phyloP scores from a whole-genome alignment of 2,329 filamentous ascomycete species.

The Zasmidium cellare region DNA sequence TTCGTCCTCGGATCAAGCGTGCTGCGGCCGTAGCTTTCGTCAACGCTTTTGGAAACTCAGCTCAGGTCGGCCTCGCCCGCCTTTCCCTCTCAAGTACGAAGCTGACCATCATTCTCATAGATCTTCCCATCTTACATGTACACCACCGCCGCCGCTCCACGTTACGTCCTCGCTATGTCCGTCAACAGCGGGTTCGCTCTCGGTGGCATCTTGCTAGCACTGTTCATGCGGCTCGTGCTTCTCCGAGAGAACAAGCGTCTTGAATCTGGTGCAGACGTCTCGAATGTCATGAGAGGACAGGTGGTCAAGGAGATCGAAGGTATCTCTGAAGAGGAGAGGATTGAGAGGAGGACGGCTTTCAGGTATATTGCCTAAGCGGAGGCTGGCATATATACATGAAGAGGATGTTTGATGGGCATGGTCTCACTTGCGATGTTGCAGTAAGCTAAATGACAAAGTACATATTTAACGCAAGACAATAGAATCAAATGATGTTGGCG shows the following conservation, averaged over 20 bases:
- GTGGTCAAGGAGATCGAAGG: conserved; percentile 1
- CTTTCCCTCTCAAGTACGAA: background rate
- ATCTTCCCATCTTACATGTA: background rate
- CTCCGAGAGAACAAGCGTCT: background rate
- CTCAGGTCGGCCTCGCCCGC: background rate
- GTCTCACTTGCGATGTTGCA: too few relatives aligned
- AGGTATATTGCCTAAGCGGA: conserved; percentile 3
- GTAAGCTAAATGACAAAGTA: too few relatives aligned
- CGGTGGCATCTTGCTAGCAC: background rate
- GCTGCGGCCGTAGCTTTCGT: conserved; percentile 8
- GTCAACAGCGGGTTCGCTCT: conserved; percentile 3
- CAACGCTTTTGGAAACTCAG: conserved; percentile 2
- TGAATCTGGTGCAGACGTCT: background rate
- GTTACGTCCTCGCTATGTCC: conserved; percentile 1
- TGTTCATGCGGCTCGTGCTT: conserved; percentile 3
- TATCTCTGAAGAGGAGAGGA: conserved; percentile 4
- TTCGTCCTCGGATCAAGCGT: conserved; percentile 4
- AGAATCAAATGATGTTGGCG: too few relatives aligned
- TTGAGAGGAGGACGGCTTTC: conserved; percentile 3
- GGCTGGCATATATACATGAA: too few relatives aligned
- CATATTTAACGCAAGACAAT: too few relatives aligned
- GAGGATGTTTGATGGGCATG: too few relatives aligned
- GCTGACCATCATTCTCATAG: background rate
- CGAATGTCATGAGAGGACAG: conserved; percentile 1
- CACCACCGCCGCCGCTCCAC: conserved; percentile 2